Base-by-base conservation (phyloP, 108 stramenopile species). In the Nitzschia putrida region DNA sequence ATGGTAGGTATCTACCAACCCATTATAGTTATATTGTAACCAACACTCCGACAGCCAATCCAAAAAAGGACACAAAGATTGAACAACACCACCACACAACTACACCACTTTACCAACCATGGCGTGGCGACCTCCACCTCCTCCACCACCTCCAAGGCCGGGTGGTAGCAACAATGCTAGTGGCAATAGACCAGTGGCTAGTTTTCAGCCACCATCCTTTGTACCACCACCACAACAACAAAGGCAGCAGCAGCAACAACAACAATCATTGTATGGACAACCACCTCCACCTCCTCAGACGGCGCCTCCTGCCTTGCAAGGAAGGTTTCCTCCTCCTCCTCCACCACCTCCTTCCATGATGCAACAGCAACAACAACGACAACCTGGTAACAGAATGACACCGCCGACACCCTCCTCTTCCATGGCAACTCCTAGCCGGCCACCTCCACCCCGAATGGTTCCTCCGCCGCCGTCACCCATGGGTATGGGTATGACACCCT, bases 381-480 rank as follows among this genome's bases (percentile, higher is more conserved):
- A 2, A 49, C 18, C 47, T n/a, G 4, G 29, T 4, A 34, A 34
- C 29, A 34, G 29, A 34, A 49, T 49, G n/a, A 5, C 47, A 18
- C 18, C 18, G 6, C 47, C 61, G 5, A 0, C 64, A 23, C 0
- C 61, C 0, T 0, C 61, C 1, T 7, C 16, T 41, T 0, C 18
- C 61, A 53, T 21, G 8, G 8, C 42, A n/a, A 69, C 69, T n/a
- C 26, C 25, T 29, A 26, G 22, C 26, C 43, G 29, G 29, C 57
- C 47, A 14, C 71, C 60, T 41, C 61, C 60, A 23, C 60, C 60
- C 4, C 61, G 50, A 0, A 25, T 20, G 58, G 13, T 40, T 9
- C 38, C 58, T 37, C 71, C 71, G 47, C 70, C 59, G 5, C 70
- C 70, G 3, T 61, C 61, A 42, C 59, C 68, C 10, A 47, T 21